Evolutionary conservation across 768 basidiomycete species (phyloP), one percentile per base, ranked within the genome.

Genomic region (Lactifluus hygrophoroides): DNA sequence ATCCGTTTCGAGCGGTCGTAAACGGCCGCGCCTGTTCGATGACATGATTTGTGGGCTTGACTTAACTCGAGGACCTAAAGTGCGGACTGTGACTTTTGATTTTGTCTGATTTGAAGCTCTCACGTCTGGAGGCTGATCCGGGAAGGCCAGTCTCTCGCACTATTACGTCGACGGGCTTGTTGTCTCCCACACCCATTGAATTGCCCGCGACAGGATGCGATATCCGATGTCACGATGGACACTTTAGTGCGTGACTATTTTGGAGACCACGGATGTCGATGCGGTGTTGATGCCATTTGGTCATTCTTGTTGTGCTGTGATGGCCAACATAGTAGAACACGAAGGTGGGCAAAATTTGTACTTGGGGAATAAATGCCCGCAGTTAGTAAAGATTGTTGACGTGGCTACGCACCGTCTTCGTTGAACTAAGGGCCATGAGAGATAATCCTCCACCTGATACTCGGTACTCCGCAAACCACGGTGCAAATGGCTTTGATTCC

Each of bases 131-230:
- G n/a, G 69, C 67, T 51, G 66, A 63, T 49, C 64, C 64, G 45
- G 66, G 65, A 32, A n/a, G n/a, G n/a, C n/a, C n/a, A 68, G 61
- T 28, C 83, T 80, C 79, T 52, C 68, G 70, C 51, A 79, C 75
- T 78, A 83, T 84, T 49, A 70, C 70, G 3, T 86, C 86, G 2
- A 80, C 79, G 13, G 84, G 83, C 53, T 82, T 77, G 3, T 75
- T 68, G 67, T 90, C 87, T 3, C 76, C 76, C 1, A 82, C 71
- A 80, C 80, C 80, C 81, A 87, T 51, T 83, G 80, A 3, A 72
- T 68, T 16, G 14, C 72, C 4, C 59, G 61, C 28, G 71, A 67
- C 40, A 75, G 65, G 55, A 78, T 67, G 52, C 76, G 67, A n/a
- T 73, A 65, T n/a, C 64, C 88, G 66, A n/a, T n/a, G n/a, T n/a